A percentile compares a stretch with the other conserved stretches of the same genome.
phyloP scores from a whole-genome alignment of 73 alveolate species.

The Tetrahymena thermophila region DNA sequence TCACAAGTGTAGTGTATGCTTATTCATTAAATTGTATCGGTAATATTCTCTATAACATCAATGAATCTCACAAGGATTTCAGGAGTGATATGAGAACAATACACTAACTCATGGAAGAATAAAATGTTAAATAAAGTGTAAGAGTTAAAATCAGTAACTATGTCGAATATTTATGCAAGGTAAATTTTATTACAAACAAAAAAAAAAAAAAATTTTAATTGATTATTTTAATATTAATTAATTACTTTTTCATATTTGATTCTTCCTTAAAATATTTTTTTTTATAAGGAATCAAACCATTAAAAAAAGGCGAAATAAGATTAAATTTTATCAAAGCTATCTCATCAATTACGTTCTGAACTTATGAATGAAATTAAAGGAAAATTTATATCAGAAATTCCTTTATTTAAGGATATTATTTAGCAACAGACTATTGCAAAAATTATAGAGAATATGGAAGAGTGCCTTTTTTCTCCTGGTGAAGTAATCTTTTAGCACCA shows the following conservation, averaged over 20 bases:
- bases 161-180: not conserved
- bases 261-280: not conserved
- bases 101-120: not conserved
- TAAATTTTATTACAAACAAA: not conserved
- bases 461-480: not conserved
- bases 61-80: conserved; percentile 4
- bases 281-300: not conserved
- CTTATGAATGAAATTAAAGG: not conserved
- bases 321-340: not conserved
- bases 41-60: not conserved
- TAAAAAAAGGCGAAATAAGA: not conserved
- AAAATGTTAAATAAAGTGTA: not conserved
- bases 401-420: not conserved
- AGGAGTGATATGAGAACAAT: not conserved
- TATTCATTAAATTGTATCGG: conserved; percentile 28
- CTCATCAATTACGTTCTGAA: not conserved
- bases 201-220: too few relatives aligned
- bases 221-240: too few relatives aligned
- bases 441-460: not conserved
- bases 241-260: too few relatives aligned
- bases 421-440: not conserved
- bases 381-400: not conserved
- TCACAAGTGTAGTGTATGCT: conserved; percentile 25
- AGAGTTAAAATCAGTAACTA: not conserved
- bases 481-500: not conserved